Conservation (phyloP, 202 grass and related monocot species). For the Eragrostis tef region DNA sequence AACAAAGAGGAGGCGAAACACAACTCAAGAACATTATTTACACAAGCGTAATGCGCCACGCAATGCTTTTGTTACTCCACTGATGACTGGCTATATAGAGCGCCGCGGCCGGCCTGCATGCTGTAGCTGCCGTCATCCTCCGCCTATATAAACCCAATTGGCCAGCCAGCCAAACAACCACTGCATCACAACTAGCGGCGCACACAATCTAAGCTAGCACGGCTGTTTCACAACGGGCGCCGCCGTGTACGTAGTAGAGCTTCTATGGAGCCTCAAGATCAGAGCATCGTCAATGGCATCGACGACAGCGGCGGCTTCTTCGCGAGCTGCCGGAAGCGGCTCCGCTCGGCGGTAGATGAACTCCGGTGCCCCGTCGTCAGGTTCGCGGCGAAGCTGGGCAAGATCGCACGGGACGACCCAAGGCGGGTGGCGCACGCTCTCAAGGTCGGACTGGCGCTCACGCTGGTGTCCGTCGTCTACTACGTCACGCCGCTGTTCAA, state of each 20-base stretch:
- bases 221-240: too few relatives aligned
- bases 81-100: neutral
- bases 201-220: neutral
- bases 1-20: conserved; percentile 12
- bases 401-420: conserved; percentile 58
- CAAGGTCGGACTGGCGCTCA: conserved; percentile 89
- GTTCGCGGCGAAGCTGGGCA: conserved; percentile 56
- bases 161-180: neutral
- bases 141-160: neutral
- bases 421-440: conserved; percentile 70
- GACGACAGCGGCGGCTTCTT: neutral
- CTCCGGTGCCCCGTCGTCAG: neutral
- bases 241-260: neutral
- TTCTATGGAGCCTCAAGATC: conserved; percentile 41
- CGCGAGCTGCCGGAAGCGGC: neutral
- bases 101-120: neutral
- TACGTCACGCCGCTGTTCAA: conserved; percentile 75
- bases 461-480: conserved; percentile 74
- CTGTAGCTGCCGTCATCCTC: neutral
- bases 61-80: conserved; percentile 40
- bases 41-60: neutral
- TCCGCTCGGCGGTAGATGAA: conserved; percentile 16
- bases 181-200: neutral
- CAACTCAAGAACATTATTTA: neutral
- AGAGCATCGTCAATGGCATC: neutral